Conservation (phyloP, 2,329 filamentous ascomycete species). For the Aspergillus uvarum region DNA sequence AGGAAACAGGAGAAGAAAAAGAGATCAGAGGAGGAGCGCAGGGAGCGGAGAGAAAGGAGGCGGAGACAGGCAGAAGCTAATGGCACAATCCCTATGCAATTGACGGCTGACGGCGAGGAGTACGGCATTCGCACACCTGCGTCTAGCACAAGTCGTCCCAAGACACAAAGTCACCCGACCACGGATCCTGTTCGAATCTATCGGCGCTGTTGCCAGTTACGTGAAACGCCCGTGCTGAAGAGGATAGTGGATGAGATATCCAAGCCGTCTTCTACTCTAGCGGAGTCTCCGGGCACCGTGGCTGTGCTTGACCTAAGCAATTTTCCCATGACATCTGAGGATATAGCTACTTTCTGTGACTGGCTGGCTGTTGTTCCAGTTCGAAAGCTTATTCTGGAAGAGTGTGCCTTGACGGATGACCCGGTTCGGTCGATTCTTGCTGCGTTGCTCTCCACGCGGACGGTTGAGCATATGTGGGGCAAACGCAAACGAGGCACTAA, state of each 20-base stretch:
- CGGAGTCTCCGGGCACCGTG: slow-evolving; percentile 70
- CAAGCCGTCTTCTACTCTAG: slow-evolving; percentile 64
- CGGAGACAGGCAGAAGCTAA: slow-evolving; percentile 82
- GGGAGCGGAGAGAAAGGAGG: slow-evolving; percentile 87
- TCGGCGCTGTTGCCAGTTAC: slow-evolving; percentile 85
- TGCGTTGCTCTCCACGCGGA: slow-evolving; percentile 77
- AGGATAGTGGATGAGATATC: slow-evolving; percentile 86
- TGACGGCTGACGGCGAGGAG: slow-evolving; percentile 68
- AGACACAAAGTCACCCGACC: slow-evolving; percentile 69
- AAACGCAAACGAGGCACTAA: slow-evolving; percentile 46
- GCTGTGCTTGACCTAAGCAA: slow-evolving; percentile 79
- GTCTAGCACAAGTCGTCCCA: slow-evolving; percentile 42
- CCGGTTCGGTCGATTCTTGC: slow-evolving; percentile 83
- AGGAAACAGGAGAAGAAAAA: slow-evolving; percentile 97
- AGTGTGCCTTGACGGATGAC: slow-evolving; percentile 83
- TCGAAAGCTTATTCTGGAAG: slow-evolving; percentile 79
- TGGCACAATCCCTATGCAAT: slow-evolving; percentile 79
- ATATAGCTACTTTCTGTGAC: slow-evolving; percentile 84
- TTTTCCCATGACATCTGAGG: slow-evolving; percentile 77
- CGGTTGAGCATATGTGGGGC: slow-evolving; percentile 57
- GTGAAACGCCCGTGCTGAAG: slow-evolving; percentile 89
- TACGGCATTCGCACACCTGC: slow-evolving; percentile 47
- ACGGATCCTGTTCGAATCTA: slow-evolving; percentile 93
- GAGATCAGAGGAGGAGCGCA: slow-evolving; percentile 86
- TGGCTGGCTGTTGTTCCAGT: slow-evolving; percentile 93